A percentile compares a stretch with the other conserved stretches of the same genome.
Conservation (phyloP, 2,329 filamentous ascomycete species). For the Talaromyces funiculosus region DNA sequence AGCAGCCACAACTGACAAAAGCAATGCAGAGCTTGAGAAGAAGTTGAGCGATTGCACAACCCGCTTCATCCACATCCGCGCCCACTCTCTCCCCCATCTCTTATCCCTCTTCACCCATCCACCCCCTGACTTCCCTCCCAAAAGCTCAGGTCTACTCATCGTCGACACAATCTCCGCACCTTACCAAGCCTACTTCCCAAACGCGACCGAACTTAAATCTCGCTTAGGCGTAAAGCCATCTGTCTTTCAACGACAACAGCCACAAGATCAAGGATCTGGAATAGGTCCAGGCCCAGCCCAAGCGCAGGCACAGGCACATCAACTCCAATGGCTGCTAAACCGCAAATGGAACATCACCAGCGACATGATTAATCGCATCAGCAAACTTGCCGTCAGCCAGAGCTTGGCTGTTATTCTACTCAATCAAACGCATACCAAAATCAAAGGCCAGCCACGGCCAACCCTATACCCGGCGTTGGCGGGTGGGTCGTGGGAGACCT, state of each 20-base stretch:
- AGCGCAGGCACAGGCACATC: slow-evolving; percentile 26
- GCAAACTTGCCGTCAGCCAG: slow-evolving; percentile 63
- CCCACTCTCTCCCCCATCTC: slow-evolving; percentile 57
- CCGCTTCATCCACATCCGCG: slow-evolving; percentile 61
- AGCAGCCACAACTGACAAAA: not conserved
- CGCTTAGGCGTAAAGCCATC: slow-evolving; percentile 18
- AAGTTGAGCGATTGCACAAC: slow-evolving; percentile 28
- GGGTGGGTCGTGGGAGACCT: slow-evolving; percentile 72
- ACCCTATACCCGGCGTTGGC: slow-evolving; percentile 70
- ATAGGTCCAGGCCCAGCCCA: not conserved
- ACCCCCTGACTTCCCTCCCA: slow-evolving; percentile 57
- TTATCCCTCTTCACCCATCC: slow-evolving; percentile 68
- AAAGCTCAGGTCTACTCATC: slow-evolving; percentile 62
- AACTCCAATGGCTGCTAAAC: slow-evolving; percentile 33
- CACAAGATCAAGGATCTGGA: not conserved
- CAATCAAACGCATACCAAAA: slow-evolving; percentile 76
- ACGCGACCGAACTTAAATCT: slow-evolving; percentile 38
- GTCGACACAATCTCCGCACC: slow-evolving; percentile 73
- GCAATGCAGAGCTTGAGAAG: slow-evolving; percentile 4
- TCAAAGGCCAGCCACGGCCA: slow-evolving; percentile 61
- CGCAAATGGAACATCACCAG: slow-evolving; percentile 57
- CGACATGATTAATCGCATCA: slow-evolving; percentile 54
- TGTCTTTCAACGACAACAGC: slow-evolving; percentile 7
- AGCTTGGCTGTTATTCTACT: slow-evolving; percentile 65
- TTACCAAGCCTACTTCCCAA: slow-evolving; percentile 71